Base-by-base conservation (phyloP, 83 land plant genomes). In the Isoetes engelmannii region DNA sequence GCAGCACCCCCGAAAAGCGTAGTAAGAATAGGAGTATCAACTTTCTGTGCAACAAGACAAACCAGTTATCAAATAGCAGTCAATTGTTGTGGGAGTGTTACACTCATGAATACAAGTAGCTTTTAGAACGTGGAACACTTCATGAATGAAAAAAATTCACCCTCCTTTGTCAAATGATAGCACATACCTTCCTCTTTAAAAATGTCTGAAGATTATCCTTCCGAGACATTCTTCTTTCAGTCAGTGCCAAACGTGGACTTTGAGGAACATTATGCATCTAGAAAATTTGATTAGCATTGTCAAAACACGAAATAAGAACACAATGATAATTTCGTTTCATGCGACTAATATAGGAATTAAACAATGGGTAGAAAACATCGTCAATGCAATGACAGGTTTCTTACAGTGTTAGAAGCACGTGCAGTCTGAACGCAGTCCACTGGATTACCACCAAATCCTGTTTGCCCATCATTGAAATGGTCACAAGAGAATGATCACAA, bases 361-460 rank as follows among this genome's bases (percentile, higher is more conserved):
- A 72, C 68, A 65, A n/a, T 9, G 13, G 45, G 10, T 15, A 51
- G 53, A 68, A 68, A 15, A 53, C n/a, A 51, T 54, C 10, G 1
- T n/a, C n/a, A 51, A 65, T n/a, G 4, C 15, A 17, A 17, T 15
- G 37, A 65, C 41, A 9, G 19, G 17, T 5, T 6, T 44, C 80
- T 72, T 67, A 77, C 80, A 47, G 76, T 43, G 45, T 57, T 57
- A 42, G 70, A 71, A 5, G 21, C 47, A 66, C 80, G 68, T 21
- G 75, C 71, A 5, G 76, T 67, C 42, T 77, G 80, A 47, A 72
- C 49, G 44, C n/a, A 59, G 6, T 72, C 80, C 6, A 65, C 63
- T 10, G 76, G 72, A 61, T 77, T 77, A 54, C 80, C 80, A 43
- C 80, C 76, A 67, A 77, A 72, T 55, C 80, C 80, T 77, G 71